A percentile compares a stretch with the other conserved stretches of the same genome.
phyloP scores from a whole-genome alignment of 176 grass and related monocot species.

The Raddia distichophylla region DNA sequence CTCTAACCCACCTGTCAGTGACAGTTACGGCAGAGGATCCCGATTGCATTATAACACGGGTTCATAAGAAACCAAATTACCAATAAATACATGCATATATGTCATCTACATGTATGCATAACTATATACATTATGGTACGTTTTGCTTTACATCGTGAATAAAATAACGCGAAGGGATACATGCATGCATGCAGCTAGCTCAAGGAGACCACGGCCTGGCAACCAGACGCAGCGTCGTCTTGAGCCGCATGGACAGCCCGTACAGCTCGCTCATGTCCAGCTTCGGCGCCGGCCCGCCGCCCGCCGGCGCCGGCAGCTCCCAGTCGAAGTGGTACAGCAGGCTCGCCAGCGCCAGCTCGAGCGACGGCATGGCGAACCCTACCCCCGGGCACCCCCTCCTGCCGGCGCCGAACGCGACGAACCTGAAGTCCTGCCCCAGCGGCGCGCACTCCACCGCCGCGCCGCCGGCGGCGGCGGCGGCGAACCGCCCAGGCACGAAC shows the following conservation, averaged over 20 bases:
- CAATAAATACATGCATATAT: too few species aligned
- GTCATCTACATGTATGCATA: too few species aligned
- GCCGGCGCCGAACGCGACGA: slow-evolving; percentile 62
- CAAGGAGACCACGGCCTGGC: slow-evolving; percentile 23
- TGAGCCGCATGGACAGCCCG: slow-evolving; percentile 41
- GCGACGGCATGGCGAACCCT: slow-evolving; percentile 20
- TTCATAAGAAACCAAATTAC: too few species aligned
- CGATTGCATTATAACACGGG: too few species aligned
- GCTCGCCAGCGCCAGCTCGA: slow-evolving; percentile 48
- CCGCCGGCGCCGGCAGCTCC: slow-evolving; percentile 22
- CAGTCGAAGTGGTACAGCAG: slow-evolving; percentile 48
- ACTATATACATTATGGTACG: too few species aligned
- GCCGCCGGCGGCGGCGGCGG: too few species aligned
- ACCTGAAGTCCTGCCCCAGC: slow-evolving; percentile 45
- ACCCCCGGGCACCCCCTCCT: slow-evolving; percentile 60
- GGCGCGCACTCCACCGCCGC: background rate
- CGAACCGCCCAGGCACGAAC: slow-evolving; percentile 57
- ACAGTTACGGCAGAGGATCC: too few species aligned
- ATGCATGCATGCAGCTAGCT: too few species aligned
- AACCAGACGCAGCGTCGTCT: slow-evolving; percentile 34
- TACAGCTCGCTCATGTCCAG: slow-evolving; percentile 41
- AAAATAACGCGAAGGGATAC: too few species aligned
- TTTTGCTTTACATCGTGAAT: too few species aligned
- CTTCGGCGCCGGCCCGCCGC: background rate
- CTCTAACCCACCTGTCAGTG: too few species aligned